These are phyloP conservation scores for Penicillium ochrochloron DNA, from an alignment of 495 filamentous ascomycete species.

Conservation along the genomic window DNA sequence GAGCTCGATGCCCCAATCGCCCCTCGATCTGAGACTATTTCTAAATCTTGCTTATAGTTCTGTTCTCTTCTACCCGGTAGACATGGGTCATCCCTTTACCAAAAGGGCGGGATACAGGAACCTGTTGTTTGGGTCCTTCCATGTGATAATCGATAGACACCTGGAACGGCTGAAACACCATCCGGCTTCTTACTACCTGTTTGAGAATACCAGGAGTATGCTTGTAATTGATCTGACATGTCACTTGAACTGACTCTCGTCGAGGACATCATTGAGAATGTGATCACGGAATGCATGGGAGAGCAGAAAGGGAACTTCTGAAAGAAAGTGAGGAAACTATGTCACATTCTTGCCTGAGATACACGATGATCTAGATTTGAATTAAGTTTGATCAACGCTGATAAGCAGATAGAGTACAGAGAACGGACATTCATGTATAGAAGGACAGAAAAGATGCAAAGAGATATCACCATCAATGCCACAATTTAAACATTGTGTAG, in stretches of 20 bases:
- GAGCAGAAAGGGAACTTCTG: constrained; percentile 7
- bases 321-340: background rate
- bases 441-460: background rate
- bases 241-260: constrained; percentile 19
- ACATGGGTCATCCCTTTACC: constrained; percentile 21
- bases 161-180: background rate
- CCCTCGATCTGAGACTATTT: background rate
- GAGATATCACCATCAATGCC: background rate
- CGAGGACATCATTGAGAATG: background rate
- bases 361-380: background rate
- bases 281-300: background rate
- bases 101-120: constrained; percentile 13
- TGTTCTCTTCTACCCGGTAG: constrained; percentile 3
- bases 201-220: background rate
- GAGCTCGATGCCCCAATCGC: constrained; percentile 5
- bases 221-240: constrained; percentile 16
- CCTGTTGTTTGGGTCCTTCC: constrained; percentile 10
- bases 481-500: constrained; percentile 10
- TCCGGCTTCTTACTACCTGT: constrained; percentile 9
- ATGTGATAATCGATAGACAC: constrained; percentile 17
- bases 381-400: background rate
- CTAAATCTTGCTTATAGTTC: background rate
- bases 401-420: no score
- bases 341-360: constrained; percentile 10
- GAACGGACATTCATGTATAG: background rate